Evolutionary conservation across 495 filamentous ascomycete genomes (phyloP).

Genomic region (Podospora pseudopauciseta): DNA sequence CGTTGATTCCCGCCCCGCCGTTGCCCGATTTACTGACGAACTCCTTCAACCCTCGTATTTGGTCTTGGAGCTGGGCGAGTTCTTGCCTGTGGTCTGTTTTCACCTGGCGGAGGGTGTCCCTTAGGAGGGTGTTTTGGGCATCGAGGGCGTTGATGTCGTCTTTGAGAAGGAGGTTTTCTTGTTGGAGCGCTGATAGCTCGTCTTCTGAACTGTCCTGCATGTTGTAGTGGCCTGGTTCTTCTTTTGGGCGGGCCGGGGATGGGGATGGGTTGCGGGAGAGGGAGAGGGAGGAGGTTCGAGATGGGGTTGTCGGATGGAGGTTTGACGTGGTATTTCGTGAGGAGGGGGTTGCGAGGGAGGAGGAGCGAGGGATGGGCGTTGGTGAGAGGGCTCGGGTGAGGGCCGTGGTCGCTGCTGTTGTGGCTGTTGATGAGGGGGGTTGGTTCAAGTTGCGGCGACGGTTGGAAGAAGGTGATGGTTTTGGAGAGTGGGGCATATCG

Average conservation of each 20-base stretch:
- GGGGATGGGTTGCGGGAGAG: constrained; percentile 37
- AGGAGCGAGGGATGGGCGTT: constrained; percentile 17
- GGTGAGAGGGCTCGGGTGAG: constrained; percentile 18
- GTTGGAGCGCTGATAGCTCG: constrained; percentile 15
- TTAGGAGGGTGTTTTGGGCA: constrained; percentile 34
- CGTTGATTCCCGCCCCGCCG: constrained; percentile 28
- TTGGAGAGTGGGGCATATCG: not conserved
- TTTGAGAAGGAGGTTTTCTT: constrained; percentile 32
- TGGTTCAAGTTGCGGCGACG: not conserved
- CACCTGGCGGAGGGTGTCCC: constrained; percentile 36
- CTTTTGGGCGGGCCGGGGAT: constrained; percentile 22
- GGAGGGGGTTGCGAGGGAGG: not conserved
- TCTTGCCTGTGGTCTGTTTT: constrained; percentile 30
- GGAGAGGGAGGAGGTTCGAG: constrained; percentile 36
- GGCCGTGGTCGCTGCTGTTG: not conserved
- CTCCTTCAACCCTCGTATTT: constrained; percentile 53
- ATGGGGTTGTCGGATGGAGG: constrained; percentile 32
- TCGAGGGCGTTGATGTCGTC: not conserved
- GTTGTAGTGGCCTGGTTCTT: constrained; percentile 1
- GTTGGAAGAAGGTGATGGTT: constrained; percentile 13
- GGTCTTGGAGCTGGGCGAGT: constrained; percentile 40
- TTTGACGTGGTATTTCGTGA: constrained; percentile 12
- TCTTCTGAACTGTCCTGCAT: not conserved
- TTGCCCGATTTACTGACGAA: constrained; percentile 50
- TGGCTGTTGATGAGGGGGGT: not conserved